A percentile compares a stretch with the other conserved stretches of the same genome.
Evolutionary conservation across 1,139 yeast species (phyloP).

Genomic region (Magnusiomyces tetraspermus): DNA sequence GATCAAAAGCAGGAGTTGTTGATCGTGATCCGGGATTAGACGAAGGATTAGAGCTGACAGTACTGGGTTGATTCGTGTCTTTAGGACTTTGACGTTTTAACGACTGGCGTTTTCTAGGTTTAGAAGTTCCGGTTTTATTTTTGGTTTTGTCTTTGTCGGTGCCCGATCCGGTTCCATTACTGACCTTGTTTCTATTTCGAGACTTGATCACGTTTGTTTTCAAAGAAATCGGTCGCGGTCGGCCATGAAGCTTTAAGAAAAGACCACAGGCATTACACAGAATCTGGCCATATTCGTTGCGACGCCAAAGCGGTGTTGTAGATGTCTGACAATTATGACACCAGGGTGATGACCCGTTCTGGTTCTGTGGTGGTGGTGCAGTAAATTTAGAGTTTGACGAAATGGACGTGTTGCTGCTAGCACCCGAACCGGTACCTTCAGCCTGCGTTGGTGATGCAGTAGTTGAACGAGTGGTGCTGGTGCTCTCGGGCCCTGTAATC

Average conservation of each 20-base stretch:
- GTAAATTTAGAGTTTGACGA: neutral
- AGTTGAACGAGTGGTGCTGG: too few relatives aligned
- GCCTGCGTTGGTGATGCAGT: too few relatives aligned
- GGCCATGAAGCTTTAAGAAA: conserved; percentile 80
- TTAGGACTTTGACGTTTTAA: neutral
- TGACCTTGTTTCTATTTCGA: conserved; percentile 65
- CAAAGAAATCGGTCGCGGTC: conserved; percentile 82
- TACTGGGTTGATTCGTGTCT: too few relatives aligned
- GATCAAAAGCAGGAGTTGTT: neutral
- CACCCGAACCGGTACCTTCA: neutral
- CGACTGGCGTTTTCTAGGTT: neutral
- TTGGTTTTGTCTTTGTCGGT: neutral
- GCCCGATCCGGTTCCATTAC: conserved; percentile 4
- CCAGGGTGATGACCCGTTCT: conserved; percentile 21
- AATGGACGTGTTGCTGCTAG: neutral
- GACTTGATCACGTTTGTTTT: conserved; percentile 90
- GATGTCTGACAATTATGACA: conserved; percentile 89
- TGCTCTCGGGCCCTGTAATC: too few relatives aligned
- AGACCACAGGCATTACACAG: conserved; percentile 94
- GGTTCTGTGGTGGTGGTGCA: neutral
- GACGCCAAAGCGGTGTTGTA: conserved; percentile 90
- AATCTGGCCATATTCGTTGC: conserved; percentile 89
- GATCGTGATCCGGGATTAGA: neutral
- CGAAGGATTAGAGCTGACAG: too few relatives aligned
- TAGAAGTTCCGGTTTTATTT: neutral